phyloP scores from a whole-genome alignment of 2,329 filamentous ascomycete genomes.

The Stylonectria norvegica region DNA sequence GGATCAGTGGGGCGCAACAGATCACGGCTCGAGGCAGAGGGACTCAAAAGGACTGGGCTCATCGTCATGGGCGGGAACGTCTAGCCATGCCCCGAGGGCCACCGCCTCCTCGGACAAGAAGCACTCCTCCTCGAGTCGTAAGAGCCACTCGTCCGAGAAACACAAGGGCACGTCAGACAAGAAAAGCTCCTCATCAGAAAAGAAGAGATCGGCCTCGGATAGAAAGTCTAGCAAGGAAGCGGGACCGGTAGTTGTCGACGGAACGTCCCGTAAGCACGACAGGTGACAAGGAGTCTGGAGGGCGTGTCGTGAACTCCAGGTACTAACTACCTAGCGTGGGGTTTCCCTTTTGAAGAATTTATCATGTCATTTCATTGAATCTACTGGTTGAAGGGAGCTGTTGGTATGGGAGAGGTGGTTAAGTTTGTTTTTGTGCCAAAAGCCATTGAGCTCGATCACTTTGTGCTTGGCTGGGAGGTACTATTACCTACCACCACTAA shows the following conservation, averaged over 20 bases:
- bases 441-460: too few relatives aligned
- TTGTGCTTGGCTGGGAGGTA: too few relatives aligned
- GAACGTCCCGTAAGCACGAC: too few relatives aligned
- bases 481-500: too few relatives aligned
- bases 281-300: too few relatives aligned
- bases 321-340: too few relatives aligned
- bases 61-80: conserved; percentile 11
- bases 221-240: conserved; percentile 9
- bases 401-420: too few relatives aligned
- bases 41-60: conserved; percentile 8
- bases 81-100: neutral
- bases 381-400: too few relatives aligned
- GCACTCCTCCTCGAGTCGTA: conserved; percentile 9
- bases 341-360: too few relatives aligned
- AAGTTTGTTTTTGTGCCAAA: too few relatives aligned
- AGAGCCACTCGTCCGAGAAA: conserved; percentile 4
- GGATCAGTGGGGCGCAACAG: conserved; percentile 5
- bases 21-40: conserved; percentile 15
- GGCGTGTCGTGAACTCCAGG: too few relatives aligned
- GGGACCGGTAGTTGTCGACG: conserved; percentile 18
- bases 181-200: conserved; percentile 8
- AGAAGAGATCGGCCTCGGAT: conserved; percentile 5
- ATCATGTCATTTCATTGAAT: too few relatives aligned
- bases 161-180: conserved; percentile 8
- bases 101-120: conserved; percentile 6